Base-by-base conservation (phyloP, 1,284 basidiomycete genomes). In the Fomitiporia mediterranea region DNA sequence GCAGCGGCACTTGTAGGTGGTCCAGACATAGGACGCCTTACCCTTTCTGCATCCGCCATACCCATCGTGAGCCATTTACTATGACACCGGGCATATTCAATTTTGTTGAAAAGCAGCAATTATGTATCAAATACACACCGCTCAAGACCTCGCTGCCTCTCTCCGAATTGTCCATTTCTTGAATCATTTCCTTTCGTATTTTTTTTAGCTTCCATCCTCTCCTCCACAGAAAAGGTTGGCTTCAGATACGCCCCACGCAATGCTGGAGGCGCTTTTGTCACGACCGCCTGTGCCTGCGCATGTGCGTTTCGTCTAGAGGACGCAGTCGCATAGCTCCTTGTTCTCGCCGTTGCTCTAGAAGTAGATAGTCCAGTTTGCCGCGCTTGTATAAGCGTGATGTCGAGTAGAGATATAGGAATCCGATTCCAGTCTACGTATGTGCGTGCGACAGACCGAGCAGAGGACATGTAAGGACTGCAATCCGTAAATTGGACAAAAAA, bases 201-300 rank as follows among this genome's bases (percentile, higher is more conserved):
- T n/a, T n/a, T n/a, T n/a, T n/a, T n/a, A n/a, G n/a, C n/a, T n/a
- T 43, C 42, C 11, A 43, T 21, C 25, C 15, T 42, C 17, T 17
- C 19, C 17, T 11, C 6, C 11, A n/a, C 8, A 34, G 40, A 9
- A 21, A n/a, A 13, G n/a, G 53, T 13, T 17, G 27, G 28, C 19
- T 19, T 35, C 38, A 53, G 25, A 42, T 53, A 53, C n/a, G 39
- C 46, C 15, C 28, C 54, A 17, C 46, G 38, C 37, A 40, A 2
- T n/a, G 30, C 39, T 6, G 46, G 46, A 2, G 25, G 35, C 11
- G 50, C 19, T 17, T 4, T 23, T 13, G 43, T 32, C 37, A 30
- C 32, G 8, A 55, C n/a, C 17, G 54, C 54, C 8, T 34, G 27
- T 11, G 54, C 46, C 13, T 55, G 54, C 11, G 46, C 54, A 28